phyloP scores from a whole-genome alignment of 495 filamentous ascomycete genomes.

The Rusavskia elegans region DNA sequence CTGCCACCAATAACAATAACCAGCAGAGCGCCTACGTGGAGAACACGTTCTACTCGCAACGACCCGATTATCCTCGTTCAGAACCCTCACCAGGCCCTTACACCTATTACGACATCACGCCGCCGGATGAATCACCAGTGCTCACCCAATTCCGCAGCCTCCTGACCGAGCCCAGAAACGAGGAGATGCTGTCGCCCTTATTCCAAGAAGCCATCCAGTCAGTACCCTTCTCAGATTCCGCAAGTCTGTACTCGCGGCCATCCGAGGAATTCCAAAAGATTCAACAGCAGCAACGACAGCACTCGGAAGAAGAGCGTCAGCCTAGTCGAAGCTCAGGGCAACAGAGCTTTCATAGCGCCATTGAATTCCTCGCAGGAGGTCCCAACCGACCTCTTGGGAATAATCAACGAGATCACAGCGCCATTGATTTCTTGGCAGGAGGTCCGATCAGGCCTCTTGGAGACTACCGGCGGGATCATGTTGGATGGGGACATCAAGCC shows the following conservation, averaged over 20 bases:
- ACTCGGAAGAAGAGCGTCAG: not conserved
- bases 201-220: slow-evolving; percentile 17
- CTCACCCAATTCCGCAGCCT: slow-evolving; percentile 7
- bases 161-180: slow-evolving; percentile 8
- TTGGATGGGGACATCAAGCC: slow-evolving; percentile 4
- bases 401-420: not conserved
- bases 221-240: slow-evolving; percentile 10
- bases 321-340: not conserved
- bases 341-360: slow-evolving; percentile 9
- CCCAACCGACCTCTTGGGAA: not conserved
- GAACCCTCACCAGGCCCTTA: slow-evolving; percentile 5
- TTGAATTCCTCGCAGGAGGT: not conserved
- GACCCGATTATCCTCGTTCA: slow-evolving; percentile 5
- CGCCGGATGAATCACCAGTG: slow-evolving; percentile 8
- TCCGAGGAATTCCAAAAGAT: not conserved
- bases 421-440: not conserved
- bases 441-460: not conserved
- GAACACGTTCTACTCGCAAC: not conserved
- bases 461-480: not conserved
- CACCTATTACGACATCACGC: slow-evolving; percentile 3
- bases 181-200: slow-evolving; percentile 11
- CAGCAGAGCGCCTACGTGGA: not conserved
- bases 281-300: not conserved
- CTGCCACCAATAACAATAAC: not conserved
- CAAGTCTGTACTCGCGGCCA: slow-evolving; percentile 2